phyloP scores from a whole-genome alignment of 1,139 yeast species.

The Yamadazyma atmosphaerica region DNA sequence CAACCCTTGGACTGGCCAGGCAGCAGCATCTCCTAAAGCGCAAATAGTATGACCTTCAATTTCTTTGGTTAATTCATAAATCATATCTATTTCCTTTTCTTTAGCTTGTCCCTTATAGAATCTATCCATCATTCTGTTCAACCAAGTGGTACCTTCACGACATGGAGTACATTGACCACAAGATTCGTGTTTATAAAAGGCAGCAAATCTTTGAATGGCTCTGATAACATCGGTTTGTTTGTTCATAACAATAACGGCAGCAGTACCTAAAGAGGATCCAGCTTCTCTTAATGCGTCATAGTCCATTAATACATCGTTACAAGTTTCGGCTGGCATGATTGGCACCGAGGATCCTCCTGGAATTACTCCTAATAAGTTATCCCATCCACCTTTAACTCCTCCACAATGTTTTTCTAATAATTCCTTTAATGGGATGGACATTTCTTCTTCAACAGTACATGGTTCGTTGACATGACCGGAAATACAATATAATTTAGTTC shows the following conservation, averaged over 20 bases:
- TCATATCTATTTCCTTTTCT: slow-evolving; percentile 77
- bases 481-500: slow-evolving; percentile 80
- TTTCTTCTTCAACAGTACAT: slow-evolving; percentile 89
- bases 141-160: slow-evolving; percentile 91
- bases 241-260: slow-evolving; percentile 89
- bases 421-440: slow-evolving; percentile 83
- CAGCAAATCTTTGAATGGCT: slow-evolving; percentile 80
- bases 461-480: slow-evolving; percentile 91
- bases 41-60: slow-evolving; percentile 90
- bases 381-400: slow-evolving; percentile 91
- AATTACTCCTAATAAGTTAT: slow-evolving; percentile 77
- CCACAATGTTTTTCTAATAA: slow-evolving; percentile 86
- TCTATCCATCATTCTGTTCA: slow-evolving; percentile 80
- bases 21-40: slow-evolving; percentile 90
- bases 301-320: slow-evolving; percentile 77
- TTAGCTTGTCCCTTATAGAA: slow-evolving; percentile 76
- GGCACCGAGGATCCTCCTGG: slow-evolving; percentile 93
- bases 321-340: slow-evolving; percentile 63
- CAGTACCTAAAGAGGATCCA: slow-evolving; percentile 87
- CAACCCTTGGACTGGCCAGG: slow-evolving; percentile 90
- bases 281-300: slow-evolving; percentile 81
- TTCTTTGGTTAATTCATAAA: slow-evolving; percentile 77
- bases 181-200: slow-evolving; percentile 86
- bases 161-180: slow-evolving; percentile 96
- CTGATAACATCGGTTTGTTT: slow-evolving; percentile 80